Evolutionary conservation across 2,329 filamentous ascomycete genomes (phyloP).

Genomic region (Cylindrodendrum hubeiense): DNA sequence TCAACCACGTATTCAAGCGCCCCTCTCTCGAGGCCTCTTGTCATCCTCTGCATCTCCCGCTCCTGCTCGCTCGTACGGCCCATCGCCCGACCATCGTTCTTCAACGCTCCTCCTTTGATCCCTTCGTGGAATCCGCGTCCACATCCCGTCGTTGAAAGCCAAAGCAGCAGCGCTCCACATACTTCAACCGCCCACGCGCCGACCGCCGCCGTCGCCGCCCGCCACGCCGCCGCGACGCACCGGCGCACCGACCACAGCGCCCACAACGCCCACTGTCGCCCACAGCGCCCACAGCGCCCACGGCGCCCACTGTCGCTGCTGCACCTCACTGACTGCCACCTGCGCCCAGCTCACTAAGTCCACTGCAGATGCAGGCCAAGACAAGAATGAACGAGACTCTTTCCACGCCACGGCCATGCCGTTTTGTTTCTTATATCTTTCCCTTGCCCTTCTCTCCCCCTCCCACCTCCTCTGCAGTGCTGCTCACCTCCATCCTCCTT

Average conservation of each 20-base stretch:
- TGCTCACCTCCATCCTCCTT: too few relatives aligned
- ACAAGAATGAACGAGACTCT: too few relatives aligned
- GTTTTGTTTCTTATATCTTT: too few relatives aligned
- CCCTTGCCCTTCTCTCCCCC: too few relatives aligned
- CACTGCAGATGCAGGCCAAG: too few relatives aligned
- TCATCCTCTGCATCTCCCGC: background rate
- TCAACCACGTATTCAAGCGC: constrained; percentile 3
- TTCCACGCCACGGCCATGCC: too few relatives aligned
- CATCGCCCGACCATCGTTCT: background rate
- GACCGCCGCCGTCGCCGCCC: constrained; percentile 2
- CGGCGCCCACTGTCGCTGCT: background rate
- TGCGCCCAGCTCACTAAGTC: too few relatives aligned
- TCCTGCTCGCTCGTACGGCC: background rate
- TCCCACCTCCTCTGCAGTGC: too few relatives aligned
- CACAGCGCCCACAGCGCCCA: constrained; percentile 5
- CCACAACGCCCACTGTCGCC: constrained; percentile 2
- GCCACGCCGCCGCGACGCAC: constrained; percentile 16
- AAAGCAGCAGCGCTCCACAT: constrained; percentile 20
- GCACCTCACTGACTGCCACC: too few relatives aligned
- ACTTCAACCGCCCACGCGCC: constrained; percentile 17
- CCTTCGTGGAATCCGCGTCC: background rate
- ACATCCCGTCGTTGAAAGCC: constrained; percentile 8
- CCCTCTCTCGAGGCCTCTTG: background rate
- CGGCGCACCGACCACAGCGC: too few relatives aligned
- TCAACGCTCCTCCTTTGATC: background rate